These are phyloP conservation scores for Vigna hirtella DNA, from an alignment of 306 rosid species.

Conservation along the genomic window DNA sequence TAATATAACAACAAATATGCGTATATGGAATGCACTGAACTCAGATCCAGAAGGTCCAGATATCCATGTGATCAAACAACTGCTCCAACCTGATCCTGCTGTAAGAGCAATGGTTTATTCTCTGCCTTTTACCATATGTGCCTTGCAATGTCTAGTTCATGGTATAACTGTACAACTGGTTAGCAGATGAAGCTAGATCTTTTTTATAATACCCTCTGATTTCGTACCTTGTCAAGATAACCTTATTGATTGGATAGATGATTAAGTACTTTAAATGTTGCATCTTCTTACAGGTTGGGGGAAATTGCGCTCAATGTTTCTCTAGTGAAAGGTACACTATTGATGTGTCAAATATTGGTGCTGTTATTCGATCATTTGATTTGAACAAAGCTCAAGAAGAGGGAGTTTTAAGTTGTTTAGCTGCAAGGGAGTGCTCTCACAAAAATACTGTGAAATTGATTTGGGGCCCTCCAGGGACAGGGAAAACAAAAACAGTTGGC, in stretches of 20 bases:
- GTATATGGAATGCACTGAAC: constrained; percentile 49
- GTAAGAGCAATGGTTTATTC: constrained; percentile 43
- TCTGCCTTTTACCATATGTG: constrained; percentile 21
- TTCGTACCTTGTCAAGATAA: background rate
- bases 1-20: constrained; percentile 43
- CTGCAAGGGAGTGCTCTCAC: constrained; percentile 51
- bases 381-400: constrained; percentile 53
- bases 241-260: constrained; percentile 28
- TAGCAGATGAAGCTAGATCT: constrained; percentile 19
- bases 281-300: constrained; percentile 47
- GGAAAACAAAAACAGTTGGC: constrained; percentile 56
- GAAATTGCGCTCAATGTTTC: constrained; percentile 50
- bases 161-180: constrained; percentile 20
- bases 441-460: constrained; percentile 48
- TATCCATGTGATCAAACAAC: constrained; percentile 41
- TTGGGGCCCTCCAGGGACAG: constrained; percentile 62
- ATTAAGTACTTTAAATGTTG: constrained; percentile 21
- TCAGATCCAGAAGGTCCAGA: constrained; percentile 42
- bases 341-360: constrained; percentile 51
- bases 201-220: background rate
- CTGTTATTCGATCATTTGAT: constrained; percentile 49
- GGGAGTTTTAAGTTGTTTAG: constrained; percentile 48
- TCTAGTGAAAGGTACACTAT: constrained; percentile 37
- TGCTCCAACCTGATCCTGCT: constrained; percentile 46
- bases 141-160: constrained; percentile 15